Evolutionary conservation across 2,329 filamentous ascomycete genomes (phyloP), one percentile per base, ranked within the genome.

Genomic region (Grosmannia penicillata): DNA sequence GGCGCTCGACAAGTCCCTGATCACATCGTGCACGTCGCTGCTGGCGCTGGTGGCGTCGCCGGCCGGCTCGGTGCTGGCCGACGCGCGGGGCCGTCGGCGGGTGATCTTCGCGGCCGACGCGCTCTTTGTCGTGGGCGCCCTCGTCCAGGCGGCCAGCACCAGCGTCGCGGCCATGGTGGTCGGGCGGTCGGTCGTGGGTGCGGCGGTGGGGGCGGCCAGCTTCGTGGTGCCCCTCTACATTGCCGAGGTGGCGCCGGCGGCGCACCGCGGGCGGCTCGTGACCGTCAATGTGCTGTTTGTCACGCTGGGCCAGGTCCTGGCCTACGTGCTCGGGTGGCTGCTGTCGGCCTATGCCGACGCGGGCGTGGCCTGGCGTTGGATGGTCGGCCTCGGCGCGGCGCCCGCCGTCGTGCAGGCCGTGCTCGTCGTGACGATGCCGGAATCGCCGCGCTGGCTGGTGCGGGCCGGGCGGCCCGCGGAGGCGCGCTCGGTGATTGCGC

Each of bases 191-290:
- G 61, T 86, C 2, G 78, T 89, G 3, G 82, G 82, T 22, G 63
- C 75, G 1, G 82, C 75, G 0, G 78, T 89, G 1, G 82, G 82
- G 14, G 75, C 76, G 3, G 82, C 81, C 8, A 85, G 78, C 52
- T 82, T 93, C 49, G 82, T 93, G 4, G 79, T 84, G 23, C 87
- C 87, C 33, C 57, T 95, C 48, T 93, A 93, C 58, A 89, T 95
- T 43, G 79, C 82, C 8, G 89, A 96, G 57, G 63, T 94, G 11
- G 77, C 83, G 4, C 87, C 89, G 0, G 74, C 82, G 2, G 67
- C 74, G 18, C 74, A 82, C 43, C 66, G 89, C 39, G 89, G 89
- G 13, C 65, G 82, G 29, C 62, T 96, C 29, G 81, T 95, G 4
- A 93, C 85, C 1, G 72, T 91, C 40, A 78, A 84, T 42, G 75